Evolutionary conservation across 2,329 filamentous ascomycete species (phyloP), one percentile per base, ranked within the genome.

Genomic region (Parascedosporium putredinis): DNA sequence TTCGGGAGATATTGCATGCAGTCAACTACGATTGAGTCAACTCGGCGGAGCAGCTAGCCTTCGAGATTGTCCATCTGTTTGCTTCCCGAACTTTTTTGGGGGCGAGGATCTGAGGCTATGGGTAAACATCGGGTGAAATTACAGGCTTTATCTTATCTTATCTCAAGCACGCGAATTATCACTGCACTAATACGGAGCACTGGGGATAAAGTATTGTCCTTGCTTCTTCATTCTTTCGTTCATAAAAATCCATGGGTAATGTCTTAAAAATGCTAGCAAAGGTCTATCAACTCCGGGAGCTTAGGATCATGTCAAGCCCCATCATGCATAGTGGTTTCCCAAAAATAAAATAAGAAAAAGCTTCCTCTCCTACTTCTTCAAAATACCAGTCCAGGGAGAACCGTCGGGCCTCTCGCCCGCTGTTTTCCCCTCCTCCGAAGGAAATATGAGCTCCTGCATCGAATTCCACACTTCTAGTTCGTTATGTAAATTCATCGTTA

Each of bases 1-100:
- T 62, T 56, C 56, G 56, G 50, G 56, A 47, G 25, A 44, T 46
- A 23, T 36, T 43, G 42, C 29, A 43, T 50, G 36, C 47, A 47
- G 50, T 46, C 49, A 51, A 50, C 54, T 54, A 44, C 47, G 51
- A 53, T 55, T 53, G 53, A 49, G 47, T 45, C 48, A 51, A 42
- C 54, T 33, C 44, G 42, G 27, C 42, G 52, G 38, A 49, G 42
- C 24, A 52, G 53, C 29, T 16, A 16, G 31, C 36, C 25, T 50
- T 36, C 31, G 38, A 18, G 14, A 31, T 24, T 31, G 16, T 24
- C 25, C 51, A 42, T n/a, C 14, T 49, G 29, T 51, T 52, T 55
- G 29, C 43, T 45, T 16, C 16, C 38, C 38, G 42, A 29, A 45
- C 42, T 27, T 45, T 45, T 45, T 45, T 45, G 7, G 9, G 16